phyloP scores from a whole-genome alignment of 2,329 filamentous ascomycete species.

The Clonostachys sp. region DNA sequence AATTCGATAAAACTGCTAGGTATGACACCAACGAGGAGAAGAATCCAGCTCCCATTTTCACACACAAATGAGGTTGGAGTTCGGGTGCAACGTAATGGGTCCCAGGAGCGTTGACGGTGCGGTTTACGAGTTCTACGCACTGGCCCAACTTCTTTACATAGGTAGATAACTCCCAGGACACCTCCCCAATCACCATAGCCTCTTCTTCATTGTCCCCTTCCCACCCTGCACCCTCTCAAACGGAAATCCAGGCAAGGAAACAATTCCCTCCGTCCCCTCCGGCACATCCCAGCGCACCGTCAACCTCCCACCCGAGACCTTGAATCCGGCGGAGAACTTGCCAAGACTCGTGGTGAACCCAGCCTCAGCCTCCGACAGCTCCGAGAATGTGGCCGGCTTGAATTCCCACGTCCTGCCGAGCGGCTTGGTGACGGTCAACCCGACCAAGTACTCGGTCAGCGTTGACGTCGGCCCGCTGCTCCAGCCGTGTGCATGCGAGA shows the following conservation, averaged over 20 bases:
- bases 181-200: not conserved
- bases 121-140: no score
- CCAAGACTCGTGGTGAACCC: not conserved
- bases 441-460: conserved; percentile 35
- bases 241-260: not conserved
- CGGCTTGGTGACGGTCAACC: conserved; percentile 15
- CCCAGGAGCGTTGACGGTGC: no score
- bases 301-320: not conserved
- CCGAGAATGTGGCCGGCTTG: not conserved
- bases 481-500: conserved; percentile 46
- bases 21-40: no score
- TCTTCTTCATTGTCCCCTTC: not conserved
- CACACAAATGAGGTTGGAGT: no score
- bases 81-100: no score
- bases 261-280: not conserved
- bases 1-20: no score
- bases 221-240: not conserved
- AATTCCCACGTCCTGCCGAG: not conserved
- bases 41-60: no score
- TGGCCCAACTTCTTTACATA: no score
- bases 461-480: conserved; percentile 40
- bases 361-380: not conserved
- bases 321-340: not conserved
- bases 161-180: no score
- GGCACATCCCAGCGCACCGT: not conserved